Evolutionary conservation across 129 eudicot genomes (phyloP), one percentile per base, ranked within the genome.

Genomic region (Artemisia tridentata): DNA sequence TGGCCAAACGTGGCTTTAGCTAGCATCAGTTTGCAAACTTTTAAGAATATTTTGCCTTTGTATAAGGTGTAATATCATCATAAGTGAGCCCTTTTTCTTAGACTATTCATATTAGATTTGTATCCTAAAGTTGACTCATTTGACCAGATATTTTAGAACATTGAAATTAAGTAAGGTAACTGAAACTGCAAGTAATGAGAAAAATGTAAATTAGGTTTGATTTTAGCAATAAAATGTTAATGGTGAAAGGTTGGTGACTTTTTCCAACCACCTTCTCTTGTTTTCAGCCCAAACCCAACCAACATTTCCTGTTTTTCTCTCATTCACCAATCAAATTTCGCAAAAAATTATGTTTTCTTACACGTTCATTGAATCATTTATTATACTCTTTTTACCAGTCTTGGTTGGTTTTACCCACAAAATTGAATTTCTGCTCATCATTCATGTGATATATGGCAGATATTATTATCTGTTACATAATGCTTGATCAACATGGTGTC

Each of bases 221-320:
- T 75, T 78, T 76, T 61, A 15, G 72, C 49, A 53, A 48, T 51
- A 46, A 47, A n/a, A 61, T 59, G 12, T 19, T 63, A 79, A 54
- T 59, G 60, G 70, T 60, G 63, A 51, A 81, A 64, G 66, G 80
- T 88, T 82, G 90, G 88, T 85, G 86, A 47, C 70, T 73, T 82
- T 57, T 48, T 58, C 75, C 88, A 84, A 75, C 86, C 77, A 56
- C 74, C 75, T 20, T 80, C 31, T 68, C 65, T 56, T 75, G 53
- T 50, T 72, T 56, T 74, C 88, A 72, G 45, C 80, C 67, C 53
- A 48, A 38, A 50, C 65, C 69, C 77, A 63, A 78, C 82, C 72
- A 75, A 68, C 1, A 29, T 59, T 62, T 57, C 47, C 21, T 61
- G 47, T 31, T 68, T 12, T 50, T 6, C 19, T 51, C 65, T 67